Evolutionary conservation across 768 basidiomycete genomes (phyloP).

Genomic region (Lentinus tigrinus): DNA sequence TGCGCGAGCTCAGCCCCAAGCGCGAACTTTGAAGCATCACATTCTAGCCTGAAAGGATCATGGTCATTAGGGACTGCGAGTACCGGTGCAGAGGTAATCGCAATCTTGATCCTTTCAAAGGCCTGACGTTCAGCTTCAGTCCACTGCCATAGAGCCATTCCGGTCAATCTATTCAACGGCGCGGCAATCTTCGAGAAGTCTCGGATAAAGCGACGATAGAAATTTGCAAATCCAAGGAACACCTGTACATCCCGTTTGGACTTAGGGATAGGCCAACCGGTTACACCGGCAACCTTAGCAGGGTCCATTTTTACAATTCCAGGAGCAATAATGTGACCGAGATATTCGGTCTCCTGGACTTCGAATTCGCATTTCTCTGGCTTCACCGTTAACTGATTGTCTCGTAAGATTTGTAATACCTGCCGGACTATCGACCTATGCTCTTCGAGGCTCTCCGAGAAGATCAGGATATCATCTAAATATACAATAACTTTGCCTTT

Average conservation of each 20-base stretch:
- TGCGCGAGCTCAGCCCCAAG: conserved; percentile 31
- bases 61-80: conserved; percentile 5
- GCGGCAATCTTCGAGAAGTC: conserved; percentile 27
- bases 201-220: conserved; percentile 31
- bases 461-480: conserved; percentile 40
- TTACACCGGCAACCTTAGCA: conserved; percentile 30
- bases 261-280: conserved; percentile 28
- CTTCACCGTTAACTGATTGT: conserved; percentile 35
- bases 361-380: conserved; percentile 38
- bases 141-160: not conserved
- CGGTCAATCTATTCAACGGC: conserved; percentile 18
- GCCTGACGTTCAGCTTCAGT: not conserved
- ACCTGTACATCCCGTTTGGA: conserved; percentile 20
- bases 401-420: conserved; percentile 29
- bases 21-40: conserved; percentile 26
- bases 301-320: conserved; percentile 33
- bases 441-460: conserved; percentile 14
- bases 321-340: conserved; percentile 29
- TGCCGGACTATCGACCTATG: conserved; percentile 16
- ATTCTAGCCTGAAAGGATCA: conserved; percentile 18
- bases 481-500: conserved; percentile 40
- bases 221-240: conserved; percentile 32
- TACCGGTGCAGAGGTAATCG: conserved; percentile 5
- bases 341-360: conserved; percentile 26
- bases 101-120: not conserved